Evolutionary conservation across 73 alveolate genomes (phyloP), one percentile per base, ranked within the genome.

Genomic region (Symbiodinium pilosum): DNA sequence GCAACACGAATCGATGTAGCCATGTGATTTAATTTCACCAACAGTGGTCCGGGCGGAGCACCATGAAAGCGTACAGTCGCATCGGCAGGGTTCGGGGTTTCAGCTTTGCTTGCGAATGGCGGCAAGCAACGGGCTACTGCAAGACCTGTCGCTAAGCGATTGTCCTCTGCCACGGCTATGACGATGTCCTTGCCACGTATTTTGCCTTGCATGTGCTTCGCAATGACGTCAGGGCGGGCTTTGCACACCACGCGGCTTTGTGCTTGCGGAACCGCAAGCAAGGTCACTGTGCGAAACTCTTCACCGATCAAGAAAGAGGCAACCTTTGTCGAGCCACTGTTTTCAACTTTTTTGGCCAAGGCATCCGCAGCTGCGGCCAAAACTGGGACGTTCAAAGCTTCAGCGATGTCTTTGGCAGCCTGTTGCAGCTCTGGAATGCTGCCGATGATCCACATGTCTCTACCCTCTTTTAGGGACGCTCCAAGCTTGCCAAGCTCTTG

Each of bases 121-220:
- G 77, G 77, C 77, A 64, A 64, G 77, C 77, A 64, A 64, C 77
- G 77, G 28, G 77, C 77, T 21, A 64, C 77, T 26, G 77, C 77
- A 64, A 64, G 77, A 64, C 38, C 77, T 36, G 77, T 64, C 77
- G 77, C 77, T 2, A 64, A 36, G 32, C 77, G 32, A 64, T 64
- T 64, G 20, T 64, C 77, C 77, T 64, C 77, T 28, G 77, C 32
- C 38, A 64, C 77, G 7, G 77, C 77, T 64, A 64, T 64, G 38
- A 64, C 39, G 32, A 64, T 64, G 77, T 64, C 77, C 77, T 64
- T 64, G 77, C 77, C 77, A 1, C 77, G 77, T 32, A 64, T 64
- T 4, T 26, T 64, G 77, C 77, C 77, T 26, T 64, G 77, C 77
- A 64, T 18, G 7, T 64, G 77, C 32, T 64, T 64, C 36, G 77